These are phyloP conservation scores for Echites panduratus DNA, from an alignment of 257 asterid species.

Conservation along the genomic window DNA sequence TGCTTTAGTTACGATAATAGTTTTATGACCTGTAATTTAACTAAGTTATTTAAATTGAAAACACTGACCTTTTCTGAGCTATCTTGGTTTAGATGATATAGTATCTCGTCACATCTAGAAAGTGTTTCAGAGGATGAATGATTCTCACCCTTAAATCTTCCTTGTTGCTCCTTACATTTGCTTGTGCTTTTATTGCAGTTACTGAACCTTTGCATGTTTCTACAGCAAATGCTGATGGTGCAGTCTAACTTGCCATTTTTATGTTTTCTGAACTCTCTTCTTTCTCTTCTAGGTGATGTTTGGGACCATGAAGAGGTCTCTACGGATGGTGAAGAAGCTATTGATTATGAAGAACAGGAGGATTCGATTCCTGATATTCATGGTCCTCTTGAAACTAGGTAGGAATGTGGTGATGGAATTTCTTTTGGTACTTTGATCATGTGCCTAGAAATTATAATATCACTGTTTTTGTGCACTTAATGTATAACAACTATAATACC, in stretches of 20 bases:
- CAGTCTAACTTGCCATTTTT: background rate
- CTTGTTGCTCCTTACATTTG: background rate
- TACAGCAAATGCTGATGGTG: background rate
- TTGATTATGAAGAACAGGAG: slow-evolving; percentile 90
- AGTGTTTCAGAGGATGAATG: background rate
- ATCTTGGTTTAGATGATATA: background rate
- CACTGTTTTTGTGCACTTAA: background rate
- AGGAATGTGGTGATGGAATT: slow-evolving; percentile 36
- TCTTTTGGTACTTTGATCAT: background rate
- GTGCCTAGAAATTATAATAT: background rate
- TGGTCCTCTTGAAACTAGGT: slow-evolving; percentile 97
- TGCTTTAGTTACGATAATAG: background rate
- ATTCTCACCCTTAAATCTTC: background rate
- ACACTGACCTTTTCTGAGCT: background rate
- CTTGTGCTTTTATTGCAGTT: background rate
- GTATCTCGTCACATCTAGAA: background rate
- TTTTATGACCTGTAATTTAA: background rate
- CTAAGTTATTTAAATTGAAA: background rate
- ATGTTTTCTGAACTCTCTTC: no score
- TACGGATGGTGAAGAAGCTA: slow-evolving; percentile 94
- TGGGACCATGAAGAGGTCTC: slow-evolving; percentile 99
- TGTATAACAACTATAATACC: background rate
- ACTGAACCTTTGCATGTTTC: background rate
- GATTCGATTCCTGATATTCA: slow-evolving; percentile 95
- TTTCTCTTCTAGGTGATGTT: slow-evolving; percentile 87